Conservation (phyloP, 805 yeast genomes). For the Sugiyamaella americana region DNA sequence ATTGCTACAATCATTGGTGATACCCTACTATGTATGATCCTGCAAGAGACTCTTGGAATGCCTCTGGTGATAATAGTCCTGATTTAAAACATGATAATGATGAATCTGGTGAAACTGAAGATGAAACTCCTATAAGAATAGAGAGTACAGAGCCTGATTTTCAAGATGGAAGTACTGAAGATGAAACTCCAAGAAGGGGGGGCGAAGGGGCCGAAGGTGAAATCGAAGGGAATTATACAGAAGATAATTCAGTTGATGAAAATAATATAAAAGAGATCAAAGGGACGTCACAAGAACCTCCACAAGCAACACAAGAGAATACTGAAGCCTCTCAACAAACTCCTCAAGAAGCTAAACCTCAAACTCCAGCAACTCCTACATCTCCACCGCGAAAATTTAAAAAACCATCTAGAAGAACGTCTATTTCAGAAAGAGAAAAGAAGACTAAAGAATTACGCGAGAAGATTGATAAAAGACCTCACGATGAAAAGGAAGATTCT, state of each 20-base stretch:
- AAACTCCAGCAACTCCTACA: slow-evolving; percentile 1
- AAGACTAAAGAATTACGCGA: background rate
- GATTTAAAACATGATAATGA: background rate
- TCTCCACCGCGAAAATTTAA: slow-evolving; percentile 15
- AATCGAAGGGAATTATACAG: too few relatives aligned
- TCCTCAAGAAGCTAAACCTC: slow-evolving; percentile 6
- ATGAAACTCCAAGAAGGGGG: too few relatives aligned
- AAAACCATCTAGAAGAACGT: slow-evolving; percentile 16
- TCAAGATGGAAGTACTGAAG: background rate
- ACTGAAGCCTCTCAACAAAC: background rate
- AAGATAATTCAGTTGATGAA: background rate
- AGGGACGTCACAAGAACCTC: slow-evolving; percentile 1
- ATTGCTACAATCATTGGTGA: too few relatives aligned
- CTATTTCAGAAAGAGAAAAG: slow-evolving; percentile 10
- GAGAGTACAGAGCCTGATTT: background rate
- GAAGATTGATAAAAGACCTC: background rate
- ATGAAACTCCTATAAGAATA: background rate
- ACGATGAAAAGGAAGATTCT: background rate
- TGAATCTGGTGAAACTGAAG: slow-evolving; percentile 1
- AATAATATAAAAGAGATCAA: too few relatives aligned
- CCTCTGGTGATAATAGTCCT: background rate
- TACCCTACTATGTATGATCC: slow-evolving; percentile 27
- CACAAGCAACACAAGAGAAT: background rate
- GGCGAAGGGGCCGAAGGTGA: too few relatives aligned
- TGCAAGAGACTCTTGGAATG: slow-evolving; percentile 24